Conservation (phyloP, 768 basidiomycete species). For the Boletus eberwhitei region DNA sequence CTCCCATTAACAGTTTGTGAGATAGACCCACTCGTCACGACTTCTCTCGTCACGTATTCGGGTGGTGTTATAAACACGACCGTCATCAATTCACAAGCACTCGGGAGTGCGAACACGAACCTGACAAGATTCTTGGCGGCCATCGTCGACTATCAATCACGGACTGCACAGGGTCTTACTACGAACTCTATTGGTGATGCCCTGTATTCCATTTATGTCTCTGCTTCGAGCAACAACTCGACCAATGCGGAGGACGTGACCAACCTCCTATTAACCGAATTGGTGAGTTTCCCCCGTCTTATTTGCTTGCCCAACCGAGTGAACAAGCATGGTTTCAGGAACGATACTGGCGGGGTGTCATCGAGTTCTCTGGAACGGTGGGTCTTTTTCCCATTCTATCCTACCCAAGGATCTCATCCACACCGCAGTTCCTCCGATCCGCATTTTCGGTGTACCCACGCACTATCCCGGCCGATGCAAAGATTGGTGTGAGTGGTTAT, state of each 20-base stretch:
- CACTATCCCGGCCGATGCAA: neutral
- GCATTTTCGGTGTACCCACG: conserved; percentile 2
- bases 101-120: neutral
- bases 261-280: neutral
- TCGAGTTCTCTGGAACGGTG: conserved; percentile 18
- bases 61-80: neutral
- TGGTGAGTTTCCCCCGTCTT: neutral
- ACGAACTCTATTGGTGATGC: conserved; percentile 19
- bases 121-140: conserved; percentile 14
- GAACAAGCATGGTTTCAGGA: neutral
- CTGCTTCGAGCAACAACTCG: neutral
- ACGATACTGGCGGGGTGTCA: conserved; percentile 14
- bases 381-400: neutral
- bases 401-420: too few species aligned
- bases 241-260: neutral
- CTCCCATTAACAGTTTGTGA: conserved; percentile 7
- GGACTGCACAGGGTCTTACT: conserved; percentile 10
- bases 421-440: conserved; percentile 2
- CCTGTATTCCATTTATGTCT: conserved; percentile 10
- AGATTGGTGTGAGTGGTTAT: neutral
- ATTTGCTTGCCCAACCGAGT: too few species aligned
- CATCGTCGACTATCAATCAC: conserved; percentile 2
- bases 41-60: conserved; percentile 12
- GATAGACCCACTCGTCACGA: conserved; percentile 8
- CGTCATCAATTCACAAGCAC: neutral